Conservation (phyloP, 306 rosid species). For the Dalbergia oliveri region DNA sequence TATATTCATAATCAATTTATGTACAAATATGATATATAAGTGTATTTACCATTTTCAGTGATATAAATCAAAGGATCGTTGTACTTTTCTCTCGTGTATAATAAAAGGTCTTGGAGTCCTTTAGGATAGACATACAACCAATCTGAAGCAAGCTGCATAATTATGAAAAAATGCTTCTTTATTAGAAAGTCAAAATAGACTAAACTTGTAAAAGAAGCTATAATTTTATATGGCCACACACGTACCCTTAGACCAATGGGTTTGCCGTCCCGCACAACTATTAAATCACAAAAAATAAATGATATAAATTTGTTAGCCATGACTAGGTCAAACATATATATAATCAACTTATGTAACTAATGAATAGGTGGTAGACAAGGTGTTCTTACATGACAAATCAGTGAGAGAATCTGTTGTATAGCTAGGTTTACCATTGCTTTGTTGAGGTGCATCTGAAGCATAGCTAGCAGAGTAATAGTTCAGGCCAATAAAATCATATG, state of each 20-base stretch:
- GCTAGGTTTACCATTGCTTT: slow-evolving; percentile 13
- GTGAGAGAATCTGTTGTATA: slow-evolving; percentile 51
- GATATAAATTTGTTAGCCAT: neutral
- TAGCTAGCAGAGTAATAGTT: slow-evolving; percentile 62
- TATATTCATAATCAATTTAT: neutral
- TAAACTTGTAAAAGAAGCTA: neutral
- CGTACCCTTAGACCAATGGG: too few species aligned
- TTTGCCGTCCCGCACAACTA: slow-evolving; percentile 31
- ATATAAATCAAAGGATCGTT: slow-evolving; percentile 64
- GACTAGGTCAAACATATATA: neutral
- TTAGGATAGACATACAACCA: slow-evolving; percentile 61
- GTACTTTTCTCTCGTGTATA: slow-evolving; percentile 58
- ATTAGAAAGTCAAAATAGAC: neutral
- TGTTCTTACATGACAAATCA: slow-evolving; percentile 40
- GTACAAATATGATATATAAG: neutral
- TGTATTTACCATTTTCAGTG: slow-evolving; percentile 69
- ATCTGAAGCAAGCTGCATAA: slow-evolving; percentile 56
- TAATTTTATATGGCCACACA: neutral
- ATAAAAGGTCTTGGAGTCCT: slow-evolving; percentile 57
- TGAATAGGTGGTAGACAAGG: neutral
- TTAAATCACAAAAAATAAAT: neutral
- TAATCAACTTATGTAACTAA: neutral
- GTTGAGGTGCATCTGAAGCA: slow-evolving; percentile 42
- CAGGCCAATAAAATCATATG: slow-evolving; percentile 70
- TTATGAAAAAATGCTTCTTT: neutral